Base-by-base conservation (phyloP, 2,329 filamentous ascomycete species). In the Tothia fuscella region DNA sequence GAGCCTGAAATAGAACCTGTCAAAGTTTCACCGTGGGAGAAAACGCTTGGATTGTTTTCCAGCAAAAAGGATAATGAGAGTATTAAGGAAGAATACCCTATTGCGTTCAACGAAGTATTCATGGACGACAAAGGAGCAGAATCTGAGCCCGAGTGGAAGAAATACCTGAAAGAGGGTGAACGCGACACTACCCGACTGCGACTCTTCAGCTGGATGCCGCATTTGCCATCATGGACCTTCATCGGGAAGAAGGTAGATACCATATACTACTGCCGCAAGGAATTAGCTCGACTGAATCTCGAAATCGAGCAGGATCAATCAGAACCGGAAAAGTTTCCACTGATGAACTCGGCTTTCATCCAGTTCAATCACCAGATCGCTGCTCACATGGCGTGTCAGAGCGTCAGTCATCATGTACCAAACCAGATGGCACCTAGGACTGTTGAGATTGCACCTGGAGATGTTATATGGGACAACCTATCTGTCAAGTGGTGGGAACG, bases 301-400 rank as follows among this genome's bases (percentile, higher is more conserved):
- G 88, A 96, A 56, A 95, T 98, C 41, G 88, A 95, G 51, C 68
- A 80, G 33, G 91, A 96, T 50, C 91, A 98, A 57, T 72, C 80
- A 41, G 71, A 91, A 37, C 81, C 83, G 0, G 88, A 95, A 50
- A 77, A 80, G 4, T 96, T 86, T 48, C 88, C 89, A 0, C 64
- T 88, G 35, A 93, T 95, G 87, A 94, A 84, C 53, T 94, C 89
- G 1, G 91, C 91, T 1, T 98, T 98, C 52, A 87, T 98, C 47
- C 91, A 98, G 57, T 98, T 98, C 70, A 94, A 98, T 55, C 82
- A 95, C 55, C 91, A 98, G 57, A 84, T 95, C 2, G 88, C 89
- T 5, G 91, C 91, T 0, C 91, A 98, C 54, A 96, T 98, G 91
- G 91, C 89, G 44, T 95, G 87, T 57, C 91, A 98, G 58, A 79